Evolutionary conservation across 2,329 filamentous ascomycete species (phyloP), one percentile per base, ranked within the genome.

Genomic region (Fusarium nisikadoi): DNA sequence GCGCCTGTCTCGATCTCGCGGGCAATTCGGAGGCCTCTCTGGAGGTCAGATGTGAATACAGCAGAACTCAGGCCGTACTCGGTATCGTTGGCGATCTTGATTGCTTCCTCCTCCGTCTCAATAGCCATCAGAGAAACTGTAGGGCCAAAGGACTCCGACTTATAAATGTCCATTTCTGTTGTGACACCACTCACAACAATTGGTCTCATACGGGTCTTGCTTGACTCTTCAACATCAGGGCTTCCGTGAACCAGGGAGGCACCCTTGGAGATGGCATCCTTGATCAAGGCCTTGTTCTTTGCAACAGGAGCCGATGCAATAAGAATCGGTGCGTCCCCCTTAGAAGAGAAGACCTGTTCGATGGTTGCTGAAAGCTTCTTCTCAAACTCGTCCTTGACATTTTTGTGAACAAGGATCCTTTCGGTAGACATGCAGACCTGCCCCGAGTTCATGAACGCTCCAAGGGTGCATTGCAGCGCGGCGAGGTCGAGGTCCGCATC

Each of bases 361-460:
- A 85, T 79, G 23, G 84, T 78, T 6, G 71, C 79, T 16, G 78
- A 76, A 7, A 88, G 75, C 71, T 82, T 83, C 46, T 80, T 75
- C 65, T 84, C 83, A 66, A 90, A 90, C n/a, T 81, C 78, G 4
- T 77, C 78, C 13, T 77, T 80, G 45, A 90, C 72, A 27, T 81
- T 80, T 65, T 83, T 82, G 79, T 90, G 87, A 7, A 90, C 86
- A 13, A 90, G 76, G 36, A 96, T 91, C 33, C 91, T 88, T 82
- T 97, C 94, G 0, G 94, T 96, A 23, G 88, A 87, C 93, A 97
- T 96, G 85, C 94, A 97, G 49, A 96, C 90, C 83, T 97, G 94
- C 0, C 94, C 94, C 4, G 85, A 85, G 79, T 95, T 88, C 66
- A 94, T 77, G 78, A 95, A 94, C 0, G 93, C 86, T 7, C 93